Conservation (phyloP, 148 eudicot genomes). For the Cornus controversa region DNA sequence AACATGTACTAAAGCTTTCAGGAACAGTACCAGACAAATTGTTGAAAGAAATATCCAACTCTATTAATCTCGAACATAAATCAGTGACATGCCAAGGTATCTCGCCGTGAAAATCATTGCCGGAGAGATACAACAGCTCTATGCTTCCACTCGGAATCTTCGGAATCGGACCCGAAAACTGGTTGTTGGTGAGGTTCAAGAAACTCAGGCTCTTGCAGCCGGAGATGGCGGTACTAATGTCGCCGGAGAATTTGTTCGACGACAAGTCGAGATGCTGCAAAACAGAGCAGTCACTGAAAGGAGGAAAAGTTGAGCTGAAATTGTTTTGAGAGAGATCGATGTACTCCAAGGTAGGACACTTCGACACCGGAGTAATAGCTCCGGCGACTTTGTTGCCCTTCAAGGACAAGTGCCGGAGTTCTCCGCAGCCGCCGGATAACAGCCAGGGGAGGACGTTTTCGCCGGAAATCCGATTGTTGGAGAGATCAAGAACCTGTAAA, state of each 20-base stretch:
- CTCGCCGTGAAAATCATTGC: constrained; percentile 44
- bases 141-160: constrained; percentile 28
- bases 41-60: constrained; percentile 65
- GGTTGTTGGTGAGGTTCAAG: constrained; percentile 57
- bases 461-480: constrained; percentile 56
- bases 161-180: constrained; percentile 46
- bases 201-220: constrained; percentile 42
- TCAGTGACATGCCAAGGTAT: constrained; percentile 36
- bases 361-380: constrained; percentile 23
- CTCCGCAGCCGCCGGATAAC: constrained; percentile 40
- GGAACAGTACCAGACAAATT: constrained; percentile 70
- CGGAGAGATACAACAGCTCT: constrained; percentile 44
- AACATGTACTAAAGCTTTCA: constrained; percentile 53
- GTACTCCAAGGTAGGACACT: constrained; percentile 42
- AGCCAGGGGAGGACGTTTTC: constrained; percentile 48
- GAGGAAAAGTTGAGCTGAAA: constrained; percentile 49
- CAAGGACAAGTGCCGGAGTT: constrained; percentile 39
- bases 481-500: constrained; percentile 52
- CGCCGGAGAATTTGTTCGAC: constrained; percentile 59
- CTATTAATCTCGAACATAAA: constrained; percentile 47
- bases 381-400: constrained; percentile 63
- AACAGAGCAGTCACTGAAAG: constrained; percentile 34
- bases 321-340: constrained; percentile 74
- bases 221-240: constrained; percentile 30
- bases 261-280: constrained; percentile 67